These are phyloP conservation scores for Pyrenophora teres DNA, from an alignment of 2,329 filamentous ascomycete species.

Conservation along the genomic window DNA sequence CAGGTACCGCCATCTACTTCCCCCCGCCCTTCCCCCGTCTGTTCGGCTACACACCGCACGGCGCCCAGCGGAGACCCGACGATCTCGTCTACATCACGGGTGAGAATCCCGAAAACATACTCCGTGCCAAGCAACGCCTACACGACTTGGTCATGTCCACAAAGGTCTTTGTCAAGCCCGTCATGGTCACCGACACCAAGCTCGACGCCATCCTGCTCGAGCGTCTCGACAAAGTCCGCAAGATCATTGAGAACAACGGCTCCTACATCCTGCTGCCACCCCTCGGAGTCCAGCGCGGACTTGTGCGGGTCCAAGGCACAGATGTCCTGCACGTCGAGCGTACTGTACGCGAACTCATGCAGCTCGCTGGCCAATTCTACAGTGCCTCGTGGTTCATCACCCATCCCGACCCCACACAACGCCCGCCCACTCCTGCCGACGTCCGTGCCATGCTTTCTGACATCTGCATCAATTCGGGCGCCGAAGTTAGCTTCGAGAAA, in stretches of 20 bases:
- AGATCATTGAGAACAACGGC: slow-evolving; percentile 95
- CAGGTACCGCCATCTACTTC: slow-evolving; percentile 97
- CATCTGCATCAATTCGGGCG: slow-evolving; percentile 94
- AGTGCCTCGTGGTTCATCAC: slow-evolving; percentile 95
- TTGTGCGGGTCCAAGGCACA: slow-evolving; percentile 87
- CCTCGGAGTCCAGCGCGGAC: slow-evolving; percentile 80
- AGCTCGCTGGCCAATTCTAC: slow-evolving; percentile 94
- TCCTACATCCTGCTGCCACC: slow-evolving; percentile 92
- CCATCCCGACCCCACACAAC: slow-evolving; percentile 70
- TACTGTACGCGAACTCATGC: slow-evolving; percentile 94
- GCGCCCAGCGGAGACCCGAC: slow-evolving; percentile 79
- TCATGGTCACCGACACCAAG: slow-evolving; percentile 85
- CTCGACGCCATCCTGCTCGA: slow-evolving; percentile 92
- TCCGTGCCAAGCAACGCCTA: slow-evolving; percentile 87
- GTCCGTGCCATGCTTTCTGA: slow-evolving; percentile 90
- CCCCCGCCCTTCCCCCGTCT: slow-evolving; percentile 90
- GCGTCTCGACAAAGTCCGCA: slow-evolving; percentile 92
- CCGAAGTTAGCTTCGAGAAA: slow-evolving; percentile 93
- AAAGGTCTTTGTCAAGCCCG: slow-evolving; percentile 82
- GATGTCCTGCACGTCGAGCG: slow-evolving; percentile 94
- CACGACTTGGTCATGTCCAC: slow-evolving; percentile 81
- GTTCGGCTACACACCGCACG: slow-evolving; percentile 85
- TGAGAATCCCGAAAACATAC: slow-evolving; percentile 80
- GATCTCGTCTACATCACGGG: slow-evolving; percentile 96
- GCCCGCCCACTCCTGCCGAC: slow-evolving; percentile 66